Base-by-base conservation (phyloP, 345 rosid genomes). In the Rhodamnia argentea region DNA sequence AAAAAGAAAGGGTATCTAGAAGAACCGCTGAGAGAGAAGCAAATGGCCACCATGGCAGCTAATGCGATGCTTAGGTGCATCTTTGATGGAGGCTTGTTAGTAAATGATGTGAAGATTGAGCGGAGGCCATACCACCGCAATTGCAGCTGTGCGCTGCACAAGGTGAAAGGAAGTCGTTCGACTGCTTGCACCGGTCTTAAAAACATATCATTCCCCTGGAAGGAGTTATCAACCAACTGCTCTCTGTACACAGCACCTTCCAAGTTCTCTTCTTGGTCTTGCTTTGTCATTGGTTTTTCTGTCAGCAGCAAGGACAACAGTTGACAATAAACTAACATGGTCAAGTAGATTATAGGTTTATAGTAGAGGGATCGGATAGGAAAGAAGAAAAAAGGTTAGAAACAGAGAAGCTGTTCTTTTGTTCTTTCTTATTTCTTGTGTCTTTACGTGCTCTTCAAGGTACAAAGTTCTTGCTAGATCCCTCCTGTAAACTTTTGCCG, bases 121-220 rank as follows among this genome's bases (percentile, higher is more conserved):
- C 51, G 64, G n/a, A 55, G 86, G 74, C 87, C 87, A 2, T 83
- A 85, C 70, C 89, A 85, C 83, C 70, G 76, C 26, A 87, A 82
- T 57, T 87, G 89, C 42, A 24, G 57, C 9, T 87, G 83, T 57
- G 89, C 84, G 6, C 83, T 88, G 1, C 87, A 85, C 60, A 82
- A 52, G 22, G 12, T 55, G 57, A 82, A 82, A 52, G 57, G 57
- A 40, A 51, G 55, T 23, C 23, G 20, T 32, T 51, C 37, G 22
- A 18, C 53, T 5, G 2, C 84, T 82, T 82, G 84, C 56, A 9
- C 22, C 22, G 57, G 44, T 32, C 84, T 51, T 52, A 44, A 26
- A 16, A 15, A 52, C 84, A 51, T 51, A 51, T 82, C 84, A 29
- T 52, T 82, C 84, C 84, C 23, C 0, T 0, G 3, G 57, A 82